phyloP scores from a whole-genome alignment of 805 yeast species.

The Saturnispora sekii region DNA sequence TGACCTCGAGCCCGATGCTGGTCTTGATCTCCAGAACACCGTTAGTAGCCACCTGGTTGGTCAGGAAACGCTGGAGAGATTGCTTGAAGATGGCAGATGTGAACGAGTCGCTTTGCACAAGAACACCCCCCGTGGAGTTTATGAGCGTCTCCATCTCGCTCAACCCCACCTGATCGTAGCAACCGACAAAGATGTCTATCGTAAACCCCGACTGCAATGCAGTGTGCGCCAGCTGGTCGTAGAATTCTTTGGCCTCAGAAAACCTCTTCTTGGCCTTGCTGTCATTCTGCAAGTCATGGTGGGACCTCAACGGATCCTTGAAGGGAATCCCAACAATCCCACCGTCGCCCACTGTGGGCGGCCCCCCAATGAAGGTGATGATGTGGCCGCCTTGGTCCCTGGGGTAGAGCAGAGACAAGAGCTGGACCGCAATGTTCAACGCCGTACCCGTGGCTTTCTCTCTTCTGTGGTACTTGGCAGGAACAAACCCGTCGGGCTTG shows the following conservation, averaged over 20 bases:
- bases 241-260: slow-evolving; percentile 37
- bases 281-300: slow-evolving; percentile 46
- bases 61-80: slow-evolving; percentile 46
- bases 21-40: slow-evolving; percentile 50
- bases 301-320: slow-evolving; percentile 59
- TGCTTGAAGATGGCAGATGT: slow-evolving; percentile 61
- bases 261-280: slow-evolving; percentile 30
- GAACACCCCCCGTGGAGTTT: slow-evolving; percentile 51
- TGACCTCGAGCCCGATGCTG: slow-evolving; percentile 38
- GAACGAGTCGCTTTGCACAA: slow-evolving; percentile 56
- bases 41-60: slow-evolving; percentile 43
- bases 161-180: slow-evolving; percentile 61
- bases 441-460: slow-evolving; percentile 55
- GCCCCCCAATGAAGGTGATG: slow-evolving; percentile 50
- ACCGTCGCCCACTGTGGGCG: slow-evolving; percentile 61
- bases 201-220: slow-evolving; percentile 44
- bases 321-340: slow-evolving; percentile 43
- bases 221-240: slow-evolving; percentile 37
- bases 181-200: slow-evolving; percentile 50
- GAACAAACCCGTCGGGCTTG: slow-evolving; percentile 40
- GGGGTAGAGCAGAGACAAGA: slow-evolving; percentile 31
- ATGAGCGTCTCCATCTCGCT: slow-evolving; percentile 54
- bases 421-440: slow-evolving; percentile 35
- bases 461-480: slow-evolving; percentile 35
- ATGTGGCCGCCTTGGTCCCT: slow-evolving; percentile 43